Evolutionary conservation across 768 basidiomycete species (phyloP), one percentile per base, ranked within the genome.

Genomic region (Amanita muscaria): DNA sequence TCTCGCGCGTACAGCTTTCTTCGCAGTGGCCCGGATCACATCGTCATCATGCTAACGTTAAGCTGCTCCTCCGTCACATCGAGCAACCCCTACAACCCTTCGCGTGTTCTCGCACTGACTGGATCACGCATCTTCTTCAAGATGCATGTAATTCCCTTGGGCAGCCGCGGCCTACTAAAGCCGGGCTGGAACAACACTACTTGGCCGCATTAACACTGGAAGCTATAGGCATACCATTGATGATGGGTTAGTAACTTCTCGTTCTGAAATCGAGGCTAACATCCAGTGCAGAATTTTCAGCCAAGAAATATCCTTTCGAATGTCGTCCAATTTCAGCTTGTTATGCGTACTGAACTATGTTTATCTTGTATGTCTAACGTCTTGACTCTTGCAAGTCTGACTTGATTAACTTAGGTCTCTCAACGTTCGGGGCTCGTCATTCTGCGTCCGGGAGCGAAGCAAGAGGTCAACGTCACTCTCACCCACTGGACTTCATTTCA

Each of bases 311-410:
- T 57, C 83, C 92, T 1, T 80, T 87, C 10, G 92, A 96, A 59
- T 96, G 92, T 54, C 80, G 96, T 27, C 96, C 2, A 82, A 88
- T 55, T 97, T 98, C 62, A 88, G 88, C 21, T 65, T 93, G 11
- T 75, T 98, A 19, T 96, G 94, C 2, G 83, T 91, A 9, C 64
- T 96, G 50, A 99, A 96, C 2, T 66, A 98, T 97, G 94, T 97
- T 98, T 66, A 96, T 98, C 50, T 88, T 91, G 90, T 92, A 58
- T 47, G 89, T 78, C 37, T 32, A n/a, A n/a, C 21, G 2, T 7
- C 11, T 31, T n/a, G n/a, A n/a, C n/a, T n/a, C n/a, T 31, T 36
- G 22, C n/a, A 42, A 18, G 0, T 22, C 24, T 35, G 8, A 14
- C 5, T 25, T 49, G 30, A 15, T 37, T 33, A 29, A 14, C 16